Evolutionary conservation across 306 rosid species (phyloP).

Genomic region (Begonia fuchsioides): DNA sequence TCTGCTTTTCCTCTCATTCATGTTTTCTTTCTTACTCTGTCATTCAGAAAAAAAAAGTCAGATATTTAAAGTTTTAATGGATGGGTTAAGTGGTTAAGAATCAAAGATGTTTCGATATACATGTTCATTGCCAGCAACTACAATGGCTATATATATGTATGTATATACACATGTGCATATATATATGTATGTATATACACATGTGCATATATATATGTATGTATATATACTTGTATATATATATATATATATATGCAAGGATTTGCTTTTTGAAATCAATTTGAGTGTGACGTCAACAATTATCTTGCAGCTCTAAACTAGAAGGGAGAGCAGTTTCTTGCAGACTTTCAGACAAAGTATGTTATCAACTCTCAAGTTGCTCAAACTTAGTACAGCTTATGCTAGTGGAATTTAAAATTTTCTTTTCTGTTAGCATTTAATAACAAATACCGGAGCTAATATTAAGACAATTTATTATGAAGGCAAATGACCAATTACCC

Average conservation of each 20-base stretch:
- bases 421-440: neutral
- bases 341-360: conserved; percentile 93
- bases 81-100: too few relatives aligned
- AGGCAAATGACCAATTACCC: conserved; percentile 63
- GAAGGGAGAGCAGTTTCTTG: conserved; percentile 76
- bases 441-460: conserved; percentile 9
- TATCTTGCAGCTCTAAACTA: conserved; percentile 63
- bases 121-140: neutral
- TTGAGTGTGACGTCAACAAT: conserved; percentile 1
- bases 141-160: too few relatives aligned
- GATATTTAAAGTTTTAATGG: too few relatives aligned
- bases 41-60: too few relatives aligned
- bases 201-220: too few relatives aligned
- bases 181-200: too few relatives aligned
- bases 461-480: conserved; percentile 16
- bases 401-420: conserved; percentile 5
- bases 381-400: conserved; percentile 5
- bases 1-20: too few relatives aligned
- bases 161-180: too few relatives aligned
- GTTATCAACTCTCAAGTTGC: conserved; percentile 11
- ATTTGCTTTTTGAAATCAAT: neutral
- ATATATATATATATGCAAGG: too few relatives aligned
- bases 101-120: too few relatives aligned
- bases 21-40: too few relatives aligned
- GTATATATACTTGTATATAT: too few relatives aligned